Percentiles rank a stretch among this genome's conserved stretches.
These are phyloP conservation scores for Gnomoniopsis smithogilvyi DNA, from an alignment of 2,329 filamentous ascomycete species.

Conservation along the genomic window DNA sequence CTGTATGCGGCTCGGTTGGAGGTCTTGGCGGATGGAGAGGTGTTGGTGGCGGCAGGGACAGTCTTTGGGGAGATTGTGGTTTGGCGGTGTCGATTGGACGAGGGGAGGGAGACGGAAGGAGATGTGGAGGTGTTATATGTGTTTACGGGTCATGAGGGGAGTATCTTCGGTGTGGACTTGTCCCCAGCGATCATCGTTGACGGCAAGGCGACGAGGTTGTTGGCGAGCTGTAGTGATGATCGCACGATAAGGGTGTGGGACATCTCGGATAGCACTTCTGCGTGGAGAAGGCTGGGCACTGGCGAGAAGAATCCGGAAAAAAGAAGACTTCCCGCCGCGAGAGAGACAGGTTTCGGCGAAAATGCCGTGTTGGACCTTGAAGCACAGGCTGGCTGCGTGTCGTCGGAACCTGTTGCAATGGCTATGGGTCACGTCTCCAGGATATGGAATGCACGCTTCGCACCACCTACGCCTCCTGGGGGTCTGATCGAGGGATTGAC, in stretches of 20 bases:
- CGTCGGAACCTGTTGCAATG: conserved; percentile 55
- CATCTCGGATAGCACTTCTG: conserved; percentile 51
- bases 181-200: conserved; percentile 50
- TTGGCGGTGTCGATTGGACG: conserved; percentile 66
- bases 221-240: conserved; percentile 94
- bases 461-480: conserved; percentile 13
- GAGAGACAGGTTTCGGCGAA: conserved; percentile 63
- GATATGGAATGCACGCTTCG: conserved; percentile 82
- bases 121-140: conserved; percentile 47
- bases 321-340: conserved; percentile 30
- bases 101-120: background rate
- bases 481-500: conserved; percentile 16
- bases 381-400: conserved; percentile 20
- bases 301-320: conserved; percentile 24
- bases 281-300: conserved; percentile 26
- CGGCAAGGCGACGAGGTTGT: conserved; percentile 47
- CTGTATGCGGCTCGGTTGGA: conserved; percentile 79
- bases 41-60: conserved; percentile 83
- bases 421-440: conserved; percentile 85
- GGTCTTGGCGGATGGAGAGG: conserved; percentile 32
- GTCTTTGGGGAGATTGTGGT: conserved; percentile 92
- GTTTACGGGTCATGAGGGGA: conserved; percentile 77
- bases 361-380: conserved; percentile 26
- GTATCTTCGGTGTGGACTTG: conserved; percentile 85
- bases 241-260: conserved; percentile 88